phyloP scores from a whole-genome alignment of 2,329 filamentous ascomycete species.

The Aaosphaeria pasadenensis region DNA sequence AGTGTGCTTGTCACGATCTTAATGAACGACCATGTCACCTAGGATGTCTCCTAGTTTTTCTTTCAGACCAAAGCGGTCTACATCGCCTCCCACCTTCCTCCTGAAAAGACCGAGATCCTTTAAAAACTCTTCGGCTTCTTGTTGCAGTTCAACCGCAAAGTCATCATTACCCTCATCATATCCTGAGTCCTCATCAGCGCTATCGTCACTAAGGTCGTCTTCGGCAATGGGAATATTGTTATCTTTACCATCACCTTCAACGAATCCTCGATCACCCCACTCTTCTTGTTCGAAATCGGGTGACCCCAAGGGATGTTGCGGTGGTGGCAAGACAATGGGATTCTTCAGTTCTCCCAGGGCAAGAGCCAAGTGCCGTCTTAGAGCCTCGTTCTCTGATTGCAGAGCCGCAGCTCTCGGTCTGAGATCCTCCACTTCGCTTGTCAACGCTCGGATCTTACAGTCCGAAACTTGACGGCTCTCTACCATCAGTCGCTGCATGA shows the following conservation, averaged over 20 bases:
- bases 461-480: constrained; percentile 87
- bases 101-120: constrained; percentile 77
- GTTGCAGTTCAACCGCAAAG: constrained; percentile 65
- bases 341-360: constrained; percentile 85
- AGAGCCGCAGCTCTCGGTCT: constrained; percentile 57
- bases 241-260: constrained; percentile 24
- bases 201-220: constrained; percentile 31
- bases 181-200: constrained; percentile 39
- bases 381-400: constrained; percentile 71
- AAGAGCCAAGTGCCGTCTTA: constrained; percentile 82
- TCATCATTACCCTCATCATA: constrained; percentile 59
- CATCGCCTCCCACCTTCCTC: constrained; percentile 82
- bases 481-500: constrained; percentile 95
- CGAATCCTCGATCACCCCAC: constrained; percentile 9
- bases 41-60: too few relatives aligned
- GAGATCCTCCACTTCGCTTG: constrained; percentile 47
- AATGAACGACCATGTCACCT: too few relatives aligned
- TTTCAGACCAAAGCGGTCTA: constrained; percentile 54
- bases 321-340: constrained; percentile 66
- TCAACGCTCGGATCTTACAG: constrained; percentile 86
- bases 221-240: constrained; percentile 21
- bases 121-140: constrained; percentile 80
- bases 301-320: constrained; percentile 17
- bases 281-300: constrained; percentile 32
- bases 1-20: too few relatives aligned